A percentile compares a stretch with the other conserved stretches of the same genome.
Evolutionary conservation across 2,329 filamentous ascomycete species (phyloP).

Genomic region (Dactylellina cionopaga): DNA sequence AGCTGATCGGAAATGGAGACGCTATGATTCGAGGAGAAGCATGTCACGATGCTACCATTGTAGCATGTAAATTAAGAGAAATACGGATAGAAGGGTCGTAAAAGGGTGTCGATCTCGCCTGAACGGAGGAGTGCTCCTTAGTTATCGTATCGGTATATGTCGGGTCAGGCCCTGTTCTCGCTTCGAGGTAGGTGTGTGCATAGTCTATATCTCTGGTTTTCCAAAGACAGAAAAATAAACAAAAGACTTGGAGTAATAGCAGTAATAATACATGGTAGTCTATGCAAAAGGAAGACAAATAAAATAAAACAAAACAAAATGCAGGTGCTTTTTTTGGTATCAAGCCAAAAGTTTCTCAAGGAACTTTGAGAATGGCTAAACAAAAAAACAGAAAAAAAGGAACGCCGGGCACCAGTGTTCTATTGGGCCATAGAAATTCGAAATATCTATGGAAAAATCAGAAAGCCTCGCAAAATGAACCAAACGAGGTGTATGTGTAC

Average conservation of each 20-base stretch:
- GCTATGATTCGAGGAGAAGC: conserved; percentile 23
- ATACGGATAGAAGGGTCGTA: conserved; percentile 48
- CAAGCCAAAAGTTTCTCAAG: conserved; percentile 41
- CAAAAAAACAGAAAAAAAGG: conserved; percentile 51
- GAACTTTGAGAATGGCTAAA: conserved; percentile 52
- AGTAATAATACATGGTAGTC: conserved; percentile 52
- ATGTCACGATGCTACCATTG: conserved; percentile 42
- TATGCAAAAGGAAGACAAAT: conserved; percentile 26
- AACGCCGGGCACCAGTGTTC: conserved; percentile 51
- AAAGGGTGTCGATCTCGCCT: conserved; percentile 44
- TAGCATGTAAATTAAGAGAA: conserved; percentile 27
- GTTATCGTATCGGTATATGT: conserved; percentile 50
- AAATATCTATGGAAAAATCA: conserved; percentile 36
- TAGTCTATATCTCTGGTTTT: conserved; percentile 3
- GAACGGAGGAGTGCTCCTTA: conserved; percentile 43
- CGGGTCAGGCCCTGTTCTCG: conserved; percentile 49
- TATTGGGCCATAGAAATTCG: conserved; percentile 7
- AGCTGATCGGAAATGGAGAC: conserved; percentile 21
- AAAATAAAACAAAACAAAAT: conserved; percentile 10
- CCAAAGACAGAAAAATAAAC: conserved; percentile 19
- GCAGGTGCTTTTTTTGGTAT: conserved; percentile 47
- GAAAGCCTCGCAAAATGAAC: conserved; percentile 38
- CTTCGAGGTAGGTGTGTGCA: no score
- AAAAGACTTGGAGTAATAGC: conserved; percentile 43
- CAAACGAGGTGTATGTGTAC: conserved; percentile 31